A percentile compares a stretch with the other conserved stretches of the same genome.
Conservation (phyloP, 169 alveolate genomes). For the Amoebophrya sp. region DNA sequence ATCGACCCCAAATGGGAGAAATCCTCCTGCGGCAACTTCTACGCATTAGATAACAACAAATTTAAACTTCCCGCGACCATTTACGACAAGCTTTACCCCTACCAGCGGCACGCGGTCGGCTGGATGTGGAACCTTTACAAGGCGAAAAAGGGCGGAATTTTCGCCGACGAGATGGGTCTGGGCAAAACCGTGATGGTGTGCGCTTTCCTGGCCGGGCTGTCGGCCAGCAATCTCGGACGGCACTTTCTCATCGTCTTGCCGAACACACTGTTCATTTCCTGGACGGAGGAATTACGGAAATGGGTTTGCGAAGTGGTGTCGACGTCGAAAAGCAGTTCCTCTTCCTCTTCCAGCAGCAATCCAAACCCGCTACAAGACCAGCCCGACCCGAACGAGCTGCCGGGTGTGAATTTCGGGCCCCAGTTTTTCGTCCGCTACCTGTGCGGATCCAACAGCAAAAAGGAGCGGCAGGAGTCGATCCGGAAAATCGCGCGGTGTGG, state of each 20-base stretch:
- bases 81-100: neutral
- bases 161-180: neutral
- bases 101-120: neutral
- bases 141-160: neutral
- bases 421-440: neutral
- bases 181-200: slow-evolving; percentile 1
- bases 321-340: too few species aligned
- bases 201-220: neutral
- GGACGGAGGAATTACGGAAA: neutral
- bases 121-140: neutral
- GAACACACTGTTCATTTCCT: neutral
- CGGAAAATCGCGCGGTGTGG: slow-evolving; percentile 19
- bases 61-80: neutral
- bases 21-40: too few species aligned
- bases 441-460: neutral
- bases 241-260: neutral
- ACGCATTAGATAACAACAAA: too few species aligned
- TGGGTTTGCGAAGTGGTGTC: slow-evolving; percentile 1
- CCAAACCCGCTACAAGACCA: too few species aligned
- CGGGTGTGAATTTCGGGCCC: neutral
- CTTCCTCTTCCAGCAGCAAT: too few species aligned
- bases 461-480: neutral
- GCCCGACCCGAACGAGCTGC: too few species aligned
- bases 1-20: too few species aligned
- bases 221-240: neutral